These are phyloP conservation scores for Leccinum pachyderme DNA, from an alignment of 1,284 basidiomycete genomes.

Conservation along the genomic window DNA sequence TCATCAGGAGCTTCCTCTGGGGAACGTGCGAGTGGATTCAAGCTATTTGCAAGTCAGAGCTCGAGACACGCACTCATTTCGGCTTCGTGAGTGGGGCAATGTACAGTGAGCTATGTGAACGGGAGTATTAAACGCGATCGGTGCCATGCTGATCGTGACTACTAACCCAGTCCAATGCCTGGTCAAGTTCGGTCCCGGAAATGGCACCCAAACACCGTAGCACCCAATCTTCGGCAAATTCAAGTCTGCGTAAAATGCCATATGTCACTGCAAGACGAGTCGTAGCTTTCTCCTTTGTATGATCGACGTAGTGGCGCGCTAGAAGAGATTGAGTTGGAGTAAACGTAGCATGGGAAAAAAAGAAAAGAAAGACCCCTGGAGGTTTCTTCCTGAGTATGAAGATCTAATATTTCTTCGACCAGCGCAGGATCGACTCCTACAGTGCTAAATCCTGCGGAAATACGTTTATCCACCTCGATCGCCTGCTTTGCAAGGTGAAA, in stretches of 20 bases:
- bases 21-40: constrained; percentile 6
- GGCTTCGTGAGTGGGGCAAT: constrained; percentile 68
- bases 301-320: constrained; percentile 44
- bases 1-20: constrained; percentile 13
- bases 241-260: constrained; percentile 81
- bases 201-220: constrained; percentile 67
- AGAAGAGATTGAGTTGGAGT: constrained; percentile 4
- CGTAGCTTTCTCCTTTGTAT: constrained; percentile 71
- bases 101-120: constrained; percentile 59
- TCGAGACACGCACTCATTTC: constrained; percentile 29
- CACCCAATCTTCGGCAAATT: constrained; percentile 72
- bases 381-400: constrained; percentile 41
- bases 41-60: neutral
- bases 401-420: constrained; percentile 58
- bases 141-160: neutral
- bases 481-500: constrained; percentile 43
- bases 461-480: constrained; percentile 82
- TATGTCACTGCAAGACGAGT: constrained; percentile 77
- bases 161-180: constrained; percentile 90
- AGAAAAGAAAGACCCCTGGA: constrained; percentile 12
- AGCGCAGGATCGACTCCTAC: constrained; percentile 65
- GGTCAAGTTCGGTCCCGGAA: constrained; percentile 76
- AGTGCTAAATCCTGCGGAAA: constrained; percentile 63
- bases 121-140: constrained; percentile 11
- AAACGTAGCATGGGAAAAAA: constrained; percentile 1